A percentile compares a stretch with the other conserved stretches of the same genome.
These are phyloP conservation scores for Inosperma sp. DNA, from an alignment of 768 basidiomycete genomes.

Conservation along the genomic window DNA sequence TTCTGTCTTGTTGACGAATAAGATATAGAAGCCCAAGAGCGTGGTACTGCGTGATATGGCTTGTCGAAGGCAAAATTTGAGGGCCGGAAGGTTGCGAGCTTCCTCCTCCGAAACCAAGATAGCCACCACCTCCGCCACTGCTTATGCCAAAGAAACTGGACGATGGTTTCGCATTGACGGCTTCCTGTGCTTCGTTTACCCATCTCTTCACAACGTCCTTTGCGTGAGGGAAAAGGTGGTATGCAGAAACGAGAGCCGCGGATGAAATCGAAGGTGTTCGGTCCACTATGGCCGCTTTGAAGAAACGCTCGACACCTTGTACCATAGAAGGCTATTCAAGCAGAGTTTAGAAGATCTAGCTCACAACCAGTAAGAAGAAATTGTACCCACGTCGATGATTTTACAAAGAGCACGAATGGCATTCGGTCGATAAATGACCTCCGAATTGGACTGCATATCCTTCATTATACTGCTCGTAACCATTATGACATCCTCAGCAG, in stretches of 20 bases:
- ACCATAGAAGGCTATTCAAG: constrained; percentile 87
- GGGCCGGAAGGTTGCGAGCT: constrained; percentile 51
- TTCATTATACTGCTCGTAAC: constrained; percentile 99
- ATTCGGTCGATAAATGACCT: constrained; percentile 97
- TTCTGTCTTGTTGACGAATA: constrained; percentile 95
- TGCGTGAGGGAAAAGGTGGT: constrained; percentile 90
- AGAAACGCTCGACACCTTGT: constrained; percentile 97
- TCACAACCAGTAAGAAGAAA: constrained; percentile 1
- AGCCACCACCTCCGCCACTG: constrained; percentile 49
- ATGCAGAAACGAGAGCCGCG: constrained; percentile 93
- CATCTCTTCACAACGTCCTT: constrained; percentile 97
- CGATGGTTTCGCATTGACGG: constrained; percentile 83
- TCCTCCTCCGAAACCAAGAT: constrained; percentile 67
- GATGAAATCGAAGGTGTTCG: constrained; percentile 93
- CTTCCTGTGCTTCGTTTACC: constrained; percentile 99
- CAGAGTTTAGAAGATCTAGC: constrained; percentile 5
- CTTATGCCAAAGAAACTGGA: constrained; percentile 60
- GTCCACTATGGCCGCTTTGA: constrained; percentile 99
- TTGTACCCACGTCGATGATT: constrained; percentile 93
- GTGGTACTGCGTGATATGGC: constrained; percentile 95
- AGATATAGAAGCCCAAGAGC: constrained; percentile 89
- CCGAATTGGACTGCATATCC: constrained; percentile 98
- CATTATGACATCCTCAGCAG: constrained; percentile 99
- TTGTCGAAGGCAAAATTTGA: constrained; percentile 82
- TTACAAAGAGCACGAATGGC: constrained; percentile 94